phyloP scores from a whole-genome alignment of 1,284 basidiomycete genomes.

The Trametes polyzona region DNA sequence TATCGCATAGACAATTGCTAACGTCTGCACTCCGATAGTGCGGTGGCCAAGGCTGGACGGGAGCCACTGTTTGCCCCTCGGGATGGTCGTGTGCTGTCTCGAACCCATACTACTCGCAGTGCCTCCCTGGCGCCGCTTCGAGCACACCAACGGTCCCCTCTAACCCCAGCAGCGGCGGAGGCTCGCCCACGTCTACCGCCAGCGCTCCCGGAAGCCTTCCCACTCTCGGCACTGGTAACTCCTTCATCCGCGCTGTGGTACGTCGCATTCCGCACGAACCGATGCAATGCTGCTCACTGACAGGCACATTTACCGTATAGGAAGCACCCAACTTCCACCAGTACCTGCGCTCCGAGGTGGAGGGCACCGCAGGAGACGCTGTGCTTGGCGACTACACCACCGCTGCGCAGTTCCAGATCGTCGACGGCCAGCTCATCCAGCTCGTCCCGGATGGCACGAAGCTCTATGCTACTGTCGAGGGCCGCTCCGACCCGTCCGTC shows the following conservation, averaged over 20 bases:
- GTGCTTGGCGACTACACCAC: slow-evolving; percentile 52
- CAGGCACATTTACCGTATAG: slow-evolving; percentile 30
- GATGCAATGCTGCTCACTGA: neutral
- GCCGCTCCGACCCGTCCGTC: slow-evolving; percentile 49
- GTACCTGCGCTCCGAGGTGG: slow-evolving; percentile 57
- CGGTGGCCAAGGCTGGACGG: slow-evolving; percentile 47
- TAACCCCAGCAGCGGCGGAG: slow-evolving; percentile 28
- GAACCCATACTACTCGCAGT: slow-evolving; percentile 56
- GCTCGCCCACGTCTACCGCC: slow-evolving; percentile 36
- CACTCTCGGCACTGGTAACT: slow-evolving; percentile 54
- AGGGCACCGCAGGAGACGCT: slow-evolving; percentile 49
- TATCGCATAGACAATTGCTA: neutral
- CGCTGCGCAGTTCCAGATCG: slow-evolving; percentile 61
- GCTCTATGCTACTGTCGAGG: slow-evolving; percentile 55
- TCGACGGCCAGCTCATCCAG: slow-evolving; percentile 57
- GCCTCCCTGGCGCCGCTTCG: slow-evolving; percentile 47
- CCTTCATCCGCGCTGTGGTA: slow-evolving; percentile 66
- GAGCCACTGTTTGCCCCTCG: slow-evolving; percentile 49
- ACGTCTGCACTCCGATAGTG: slow-evolving; percentile 15
- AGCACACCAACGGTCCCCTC: slow-evolving; percentile 30
- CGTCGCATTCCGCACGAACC: slow-evolving; percentile 21
- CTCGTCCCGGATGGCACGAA: slow-evolving; percentile 40
- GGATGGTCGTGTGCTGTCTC: slow-evolving; percentile 52
- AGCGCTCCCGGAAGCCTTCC: slow-evolving; percentile 43
- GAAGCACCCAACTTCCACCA: slow-evolving; percentile 69